Evolutionary conservation across 2,329 filamentous ascomycete genomes (phyloP), one percentile per base, ranked within the genome.

Genomic region (Colletotrichum navitas): DNA sequence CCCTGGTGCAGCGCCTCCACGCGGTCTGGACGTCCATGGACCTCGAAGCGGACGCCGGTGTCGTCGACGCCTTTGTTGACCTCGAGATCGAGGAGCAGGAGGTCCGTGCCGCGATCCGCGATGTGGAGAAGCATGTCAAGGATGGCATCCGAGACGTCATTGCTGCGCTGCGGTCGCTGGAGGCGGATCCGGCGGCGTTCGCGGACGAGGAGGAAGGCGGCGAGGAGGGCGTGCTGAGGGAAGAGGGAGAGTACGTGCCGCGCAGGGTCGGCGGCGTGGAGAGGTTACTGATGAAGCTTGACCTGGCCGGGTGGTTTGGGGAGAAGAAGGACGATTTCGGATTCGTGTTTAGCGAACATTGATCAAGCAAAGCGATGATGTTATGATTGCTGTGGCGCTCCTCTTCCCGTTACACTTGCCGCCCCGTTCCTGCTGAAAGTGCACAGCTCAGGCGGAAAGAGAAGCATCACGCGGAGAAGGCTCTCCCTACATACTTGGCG

Each of bases 251-350:
- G 73, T 97, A 93, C 79, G 86, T 91, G 39, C 92, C 94, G 1
- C 87, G 89, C 73, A 90, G 92, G 72, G 89, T 94, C 4, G 93
- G 93, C 0, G 93, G 94, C 1, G 90, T 98, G 56, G 94, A 97
- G 82, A 86, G 93, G 70, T 81, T 98, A 78, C 81, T 98, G 78
- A 97, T 97, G 94, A 97, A 97, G 84, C 83, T 98, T 76, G 94
- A 97, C 77, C 90, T 90, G 79, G 88, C 88, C 26, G 86, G 82
- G 65, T 90, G 88, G 88, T 86, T 89, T 74, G 83, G 80, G 6
- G 77, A 79, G 43, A 71, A 75, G 63, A 76, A 76, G 56, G 76
- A 69, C 21, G 70, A 72, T 21, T 62, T 72, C 18, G 66, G 60
- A 12, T 66, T 72, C 43, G 55, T 60, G 8, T 65, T 62, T 52